Conservation (phyloP, 495 filamentous ascomycete species). For the Penicillium maclennaniae region DNA sequence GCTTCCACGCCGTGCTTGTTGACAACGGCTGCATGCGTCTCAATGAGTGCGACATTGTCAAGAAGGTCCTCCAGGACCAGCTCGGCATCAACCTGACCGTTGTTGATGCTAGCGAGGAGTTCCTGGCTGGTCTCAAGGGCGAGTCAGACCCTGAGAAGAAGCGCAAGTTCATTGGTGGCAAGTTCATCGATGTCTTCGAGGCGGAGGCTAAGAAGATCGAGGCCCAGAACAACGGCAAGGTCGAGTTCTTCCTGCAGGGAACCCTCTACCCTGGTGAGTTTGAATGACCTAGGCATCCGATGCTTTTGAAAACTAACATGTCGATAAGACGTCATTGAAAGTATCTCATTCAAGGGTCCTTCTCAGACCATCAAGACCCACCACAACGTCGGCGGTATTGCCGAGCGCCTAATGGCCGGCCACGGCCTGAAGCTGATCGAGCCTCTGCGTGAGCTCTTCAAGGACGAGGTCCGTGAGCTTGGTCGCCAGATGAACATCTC, state of each 20-base stretch:
- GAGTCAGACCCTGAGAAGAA: slow-evolving; percentile 84
- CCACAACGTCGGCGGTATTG: slow-evolving; percentile 31
- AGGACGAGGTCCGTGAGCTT: slow-evolving; percentile 74
- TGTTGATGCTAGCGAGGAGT: slow-evolving; percentile 71
- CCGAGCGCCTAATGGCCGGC: slow-evolving; percentile 11
- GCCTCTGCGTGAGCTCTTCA: slow-evolving; percentile 76
- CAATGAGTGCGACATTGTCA: slow-evolving; percentile 76
- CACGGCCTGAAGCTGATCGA: slow-evolving; percentile 59
- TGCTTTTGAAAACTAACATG: slow-evolving; percentile 4
- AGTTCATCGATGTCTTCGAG: slow-evolving; percentile 87
- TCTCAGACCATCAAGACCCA: slow-evolving; percentile 28
- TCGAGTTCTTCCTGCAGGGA: slow-evolving; percentile 83
- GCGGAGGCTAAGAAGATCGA: slow-evolving; percentile 59
- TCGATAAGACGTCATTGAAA: slow-evolving; percentile 13
- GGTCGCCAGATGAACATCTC: slow-evolving; percentile 74
- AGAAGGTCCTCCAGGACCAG: slow-evolving; percentile 68
- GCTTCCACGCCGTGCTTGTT: slow-evolving; percentile 86
- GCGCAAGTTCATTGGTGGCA: slow-evolving; percentile 79
- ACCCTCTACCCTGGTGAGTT: slow-evolving; percentile 62
- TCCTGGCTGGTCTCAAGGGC: slow-evolving; percentile 70
- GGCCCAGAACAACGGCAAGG: slow-evolving; percentile 60
- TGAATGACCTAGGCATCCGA: neutral
- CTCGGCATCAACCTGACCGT: slow-evolving; percentile 90
- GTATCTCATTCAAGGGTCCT: slow-evolving; percentile 17
- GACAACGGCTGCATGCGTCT: slow-evolving; percentile 87